Evolutionary conservation across 1,284 basidiomycete genomes (phyloP).

Genomic region (Phlebopus sp.): DNA sequence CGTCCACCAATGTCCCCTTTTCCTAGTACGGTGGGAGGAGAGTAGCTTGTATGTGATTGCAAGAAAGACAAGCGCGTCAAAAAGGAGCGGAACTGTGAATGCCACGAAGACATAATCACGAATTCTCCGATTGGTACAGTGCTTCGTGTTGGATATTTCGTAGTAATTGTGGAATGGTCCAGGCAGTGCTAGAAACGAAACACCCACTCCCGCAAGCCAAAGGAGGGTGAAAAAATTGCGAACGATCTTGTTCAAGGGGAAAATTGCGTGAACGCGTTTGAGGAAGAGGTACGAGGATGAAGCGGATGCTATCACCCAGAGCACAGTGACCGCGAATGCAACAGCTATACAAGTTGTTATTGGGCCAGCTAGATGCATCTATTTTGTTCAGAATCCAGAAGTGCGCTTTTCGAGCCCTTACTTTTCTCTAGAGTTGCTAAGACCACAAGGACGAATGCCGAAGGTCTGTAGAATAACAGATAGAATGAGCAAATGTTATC

Average conservation of each 20-base stretch:
- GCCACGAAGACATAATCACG: conserved; percentile 18
- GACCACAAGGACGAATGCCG: conserved; percentile 18
- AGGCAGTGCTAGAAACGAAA: conserved; percentile 18
- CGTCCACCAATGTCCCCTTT: conserved; percentile 7
- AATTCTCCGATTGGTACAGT: conserved; percentile 17
- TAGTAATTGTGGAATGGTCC: conserved; percentile 13
- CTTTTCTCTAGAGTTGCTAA: conserved; percentile 21
- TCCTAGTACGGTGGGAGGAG: conserved; percentile 7
- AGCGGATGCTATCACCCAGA: conserved; percentile 23
- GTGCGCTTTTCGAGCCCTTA: conserved; percentile 6
- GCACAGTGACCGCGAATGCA: conserved; percentile 12
- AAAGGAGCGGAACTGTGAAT: conserved; percentile 21
- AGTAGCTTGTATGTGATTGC: conserved; percentile 26
- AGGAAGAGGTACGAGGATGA: conserved; percentile 32
- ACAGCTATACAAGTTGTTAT: conserved; percentile 18
- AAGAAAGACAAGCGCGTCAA: conserved; percentile 29
- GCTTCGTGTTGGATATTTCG: conserved; percentile 22
- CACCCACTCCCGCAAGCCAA: conserved; percentile 24
- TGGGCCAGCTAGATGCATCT: conserved; percentile 21
- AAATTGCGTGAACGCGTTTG: conserved; percentile 31
- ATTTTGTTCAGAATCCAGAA: background rate
- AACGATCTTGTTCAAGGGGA: conserved; percentile 14
- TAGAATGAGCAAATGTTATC: background rate
- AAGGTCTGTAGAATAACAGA: conserved; percentile 16
- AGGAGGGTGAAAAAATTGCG: conserved; percentile 22